phyloP scores from a whole-genome alignment of 495 filamentous ascomycete species.

The Pyronema domesticum region DNA sequence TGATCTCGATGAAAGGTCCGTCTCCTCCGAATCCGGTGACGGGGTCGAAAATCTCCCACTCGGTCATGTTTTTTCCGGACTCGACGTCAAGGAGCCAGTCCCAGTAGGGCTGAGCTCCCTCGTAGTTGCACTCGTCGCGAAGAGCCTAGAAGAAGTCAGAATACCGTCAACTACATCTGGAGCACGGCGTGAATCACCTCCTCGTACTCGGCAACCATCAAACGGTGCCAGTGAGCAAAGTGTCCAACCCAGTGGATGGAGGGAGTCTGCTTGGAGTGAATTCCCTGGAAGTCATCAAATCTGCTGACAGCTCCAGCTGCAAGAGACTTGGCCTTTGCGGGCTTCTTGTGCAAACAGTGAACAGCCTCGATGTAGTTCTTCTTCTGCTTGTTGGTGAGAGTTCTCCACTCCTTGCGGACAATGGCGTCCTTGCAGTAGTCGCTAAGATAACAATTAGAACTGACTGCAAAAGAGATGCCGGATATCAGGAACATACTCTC shows the following conservation, averaged over 20 bases:
- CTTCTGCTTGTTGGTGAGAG: neutral
- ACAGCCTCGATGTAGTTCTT: conserved; percentile 41
- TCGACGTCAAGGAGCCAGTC: conserved; percentile 34
- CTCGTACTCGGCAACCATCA: conserved; percentile 46
- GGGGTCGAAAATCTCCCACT: conserved; percentile 48
- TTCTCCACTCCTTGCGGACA: neutral
- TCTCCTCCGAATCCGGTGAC: conserved; percentile 44
- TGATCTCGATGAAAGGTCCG: conserved; percentile 26
- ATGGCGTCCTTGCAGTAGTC: neutral
- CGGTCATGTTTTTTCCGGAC: conserved; percentile 31
- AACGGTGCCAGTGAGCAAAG: conserved; percentile 56
- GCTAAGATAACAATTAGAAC: neutral
- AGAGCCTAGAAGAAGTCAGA: conserved; percentile 13
- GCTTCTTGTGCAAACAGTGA: conserved; percentile 39
- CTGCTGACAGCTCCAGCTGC: conserved; percentile 15
- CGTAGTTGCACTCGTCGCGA: conserved; percentile 51
- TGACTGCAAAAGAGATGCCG: neutral
- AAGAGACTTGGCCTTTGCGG: conserved; percentile 22
- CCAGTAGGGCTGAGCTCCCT: conserved; percentile 40
- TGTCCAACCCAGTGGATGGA: conserved; percentile 43
- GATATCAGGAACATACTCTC: neutral
- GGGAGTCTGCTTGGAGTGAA: conserved; percentile 47
- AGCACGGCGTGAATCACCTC: neutral
- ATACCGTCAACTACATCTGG: too few relatives aligned
- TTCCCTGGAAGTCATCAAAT: conserved; percentile 54